Conservation (phyloP, 805 yeast genomes). For the Nakazawaea ishiwadae region DNA sequence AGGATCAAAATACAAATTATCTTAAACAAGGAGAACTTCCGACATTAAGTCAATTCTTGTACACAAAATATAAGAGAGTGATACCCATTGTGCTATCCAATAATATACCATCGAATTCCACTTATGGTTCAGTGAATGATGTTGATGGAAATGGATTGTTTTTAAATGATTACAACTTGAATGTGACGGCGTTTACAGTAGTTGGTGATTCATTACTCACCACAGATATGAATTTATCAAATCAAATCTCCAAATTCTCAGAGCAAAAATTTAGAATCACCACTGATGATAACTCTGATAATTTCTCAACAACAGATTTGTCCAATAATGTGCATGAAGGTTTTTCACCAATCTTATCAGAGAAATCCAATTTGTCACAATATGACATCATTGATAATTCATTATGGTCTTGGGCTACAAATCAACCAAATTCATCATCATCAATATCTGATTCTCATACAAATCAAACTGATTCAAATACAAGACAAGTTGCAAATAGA, state of each 20-base stretch:
- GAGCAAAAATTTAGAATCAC: slow-evolving; percentile 1
- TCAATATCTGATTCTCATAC: slow-evolving; percentile 8
- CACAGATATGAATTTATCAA: neutral
- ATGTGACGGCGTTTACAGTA: neutral
- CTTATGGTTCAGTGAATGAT: slow-evolving; percentile 21
- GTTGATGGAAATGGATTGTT: slow-evolving; percentile 1
- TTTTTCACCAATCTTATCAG: slow-evolving; percentile 58
- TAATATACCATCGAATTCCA: slow-evolving; percentile 22
- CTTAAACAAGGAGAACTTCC: slow-evolving; percentile 27
- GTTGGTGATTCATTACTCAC: too few species aligned
- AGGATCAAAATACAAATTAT: slow-evolving; percentile 19
- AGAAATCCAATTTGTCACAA: too few species aligned
- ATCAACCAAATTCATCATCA: slow-evolving; percentile 40
- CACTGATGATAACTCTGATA: slow-evolving; percentile 31
- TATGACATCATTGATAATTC: slow-evolving; percentile 31
- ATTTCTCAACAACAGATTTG: slow-evolving; percentile 33
- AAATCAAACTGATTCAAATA: neutral
- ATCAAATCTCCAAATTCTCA: neutral
- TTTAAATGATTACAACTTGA: slow-evolving; percentile 7
- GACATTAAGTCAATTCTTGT: slow-evolving; percentile 29
- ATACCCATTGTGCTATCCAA: slow-evolving; percentile 30
- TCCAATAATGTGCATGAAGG: slow-evolving; percentile 50
- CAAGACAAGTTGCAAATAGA: slow-evolving; percentile 26
- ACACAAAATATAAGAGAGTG: slow-evolving; percentile 28
- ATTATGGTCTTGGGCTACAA: slow-evolving; percentile 73